Evolutionary conservation across 805 yeast genomes (phyloP).

Genomic region (Starmerella bacillaris): DNA sequence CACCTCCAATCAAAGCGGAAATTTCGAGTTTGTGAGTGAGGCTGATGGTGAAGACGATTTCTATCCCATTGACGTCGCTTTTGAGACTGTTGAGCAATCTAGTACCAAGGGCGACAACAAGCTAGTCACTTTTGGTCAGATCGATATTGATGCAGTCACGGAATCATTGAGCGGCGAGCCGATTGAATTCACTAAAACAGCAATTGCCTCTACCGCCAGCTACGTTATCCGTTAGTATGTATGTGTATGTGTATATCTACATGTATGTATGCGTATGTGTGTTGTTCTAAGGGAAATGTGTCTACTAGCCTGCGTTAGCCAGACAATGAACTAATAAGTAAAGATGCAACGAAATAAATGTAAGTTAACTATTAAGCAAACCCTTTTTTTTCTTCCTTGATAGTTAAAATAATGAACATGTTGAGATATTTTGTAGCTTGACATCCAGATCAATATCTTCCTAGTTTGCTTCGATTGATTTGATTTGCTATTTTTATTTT

Average conservation of each 20-base stretch:
- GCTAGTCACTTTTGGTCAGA: slow-evolving; percentile 40
- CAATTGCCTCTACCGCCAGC: slow-evolving; percentile 13
- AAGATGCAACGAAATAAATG: neutral
- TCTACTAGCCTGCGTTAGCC: neutral
- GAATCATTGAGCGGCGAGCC: slow-evolving; percentile 25
- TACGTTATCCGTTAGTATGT: slow-evolving; percentile 13
- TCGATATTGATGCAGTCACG: slow-evolving; percentile 44
- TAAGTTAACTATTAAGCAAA: neutral
- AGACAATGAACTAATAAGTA: neutral
- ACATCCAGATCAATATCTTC: no score
- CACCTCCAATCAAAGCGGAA: slow-evolving; percentile 37
- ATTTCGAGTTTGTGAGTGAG: slow-evolving; percentile 62
- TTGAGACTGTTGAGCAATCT: slow-evolving; percentile 21
- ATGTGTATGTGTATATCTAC: neutral
- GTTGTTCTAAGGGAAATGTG: neutral
- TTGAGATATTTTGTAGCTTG: no score
- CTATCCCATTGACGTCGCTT: slow-evolving; percentile 70
- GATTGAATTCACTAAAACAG: slow-evolving; percentile 12
- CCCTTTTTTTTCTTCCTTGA: neutral
- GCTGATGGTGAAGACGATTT: slow-evolving; percentile 63
- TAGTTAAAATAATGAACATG: neutral
- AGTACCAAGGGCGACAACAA: slow-evolving; percentile 23
- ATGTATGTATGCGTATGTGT: neutral
- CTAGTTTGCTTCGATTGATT: no score
- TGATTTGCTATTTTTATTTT: no score